Conservation (phyloP, 345 rosid species). For the Gossypium mustelinum region DNA sequence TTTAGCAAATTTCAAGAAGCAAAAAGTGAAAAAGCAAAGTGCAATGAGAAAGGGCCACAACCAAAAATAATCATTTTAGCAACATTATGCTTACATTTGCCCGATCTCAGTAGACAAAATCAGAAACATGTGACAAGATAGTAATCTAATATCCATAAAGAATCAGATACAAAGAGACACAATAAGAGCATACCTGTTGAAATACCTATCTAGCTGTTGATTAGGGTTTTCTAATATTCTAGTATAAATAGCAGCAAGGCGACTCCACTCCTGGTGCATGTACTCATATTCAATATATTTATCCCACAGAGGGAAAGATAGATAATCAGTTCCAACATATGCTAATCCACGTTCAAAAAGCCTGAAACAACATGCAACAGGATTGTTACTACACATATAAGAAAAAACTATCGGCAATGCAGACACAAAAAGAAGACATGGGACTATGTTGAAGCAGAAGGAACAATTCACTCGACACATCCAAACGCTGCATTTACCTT, state of each 20-base stretch:
- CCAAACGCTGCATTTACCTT: conserved; percentile 91
- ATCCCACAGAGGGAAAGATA: conserved; percentile 77
- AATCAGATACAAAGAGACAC: background rate
- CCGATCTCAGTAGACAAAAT: background rate
- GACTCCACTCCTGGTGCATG: conserved; percentile 84
- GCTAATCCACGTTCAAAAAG: conserved; percentile 84
- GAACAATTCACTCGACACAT: conserved; percentile 76
- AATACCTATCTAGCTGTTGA: conserved; percentile 75
- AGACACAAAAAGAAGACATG: conserved; percentile 33
- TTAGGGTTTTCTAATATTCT: conserved; percentile 80
- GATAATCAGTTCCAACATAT: conserved; percentile 84
- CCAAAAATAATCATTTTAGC: background rate
- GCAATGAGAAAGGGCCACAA: background rate
- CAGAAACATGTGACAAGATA: background rate
- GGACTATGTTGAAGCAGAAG: conserved; percentile 49
- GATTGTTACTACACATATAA: conserved; percentile 19
- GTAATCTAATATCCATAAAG: background rate
- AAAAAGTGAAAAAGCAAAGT: too few relatives aligned
- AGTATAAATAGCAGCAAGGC: conserved; percentile 69
- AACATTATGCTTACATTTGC: background rate
- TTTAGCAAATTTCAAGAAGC: background rate
- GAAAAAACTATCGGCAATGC: conserved; percentile 20
- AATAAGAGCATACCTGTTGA: conserved; percentile 44
- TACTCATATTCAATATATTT: conserved; percentile 89
- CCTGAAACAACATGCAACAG: conserved; percentile 39